phyloP scores from a whole-genome alignment of 2,329 filamentous ascomycete genomes.

The Trichoderma simmonsii region DNA sequence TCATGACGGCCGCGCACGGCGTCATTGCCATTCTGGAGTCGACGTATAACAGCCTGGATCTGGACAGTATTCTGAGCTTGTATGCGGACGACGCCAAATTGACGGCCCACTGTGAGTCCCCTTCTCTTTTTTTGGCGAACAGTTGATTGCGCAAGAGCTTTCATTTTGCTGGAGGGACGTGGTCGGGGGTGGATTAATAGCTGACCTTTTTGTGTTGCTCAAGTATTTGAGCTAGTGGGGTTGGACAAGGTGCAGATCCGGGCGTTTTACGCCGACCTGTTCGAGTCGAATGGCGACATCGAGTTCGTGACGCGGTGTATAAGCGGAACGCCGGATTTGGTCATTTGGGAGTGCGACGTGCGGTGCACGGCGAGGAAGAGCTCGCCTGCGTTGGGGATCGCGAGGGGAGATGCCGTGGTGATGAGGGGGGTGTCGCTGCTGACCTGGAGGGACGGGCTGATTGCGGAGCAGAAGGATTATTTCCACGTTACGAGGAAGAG shows the following conservation, averaged over 20 bases:
- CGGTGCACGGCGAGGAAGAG: neutral
- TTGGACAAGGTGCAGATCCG: neutral
- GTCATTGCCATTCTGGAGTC: conserved; percentile 13
- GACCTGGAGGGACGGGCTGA: conserved; percentile 3
- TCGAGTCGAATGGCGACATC: neutral
- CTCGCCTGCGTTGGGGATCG: neutral
- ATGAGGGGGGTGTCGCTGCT: conserved; percentile 11
- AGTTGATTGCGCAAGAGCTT: neutral
- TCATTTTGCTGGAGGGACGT: neutral
- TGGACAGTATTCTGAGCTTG: conserved; percentile 6
- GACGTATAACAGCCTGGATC: conserved; percentile 9
- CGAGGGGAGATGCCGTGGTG: neutral
- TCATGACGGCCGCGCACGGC: conserved; percentile 4
- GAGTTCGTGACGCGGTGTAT: conserved; percentile 1
- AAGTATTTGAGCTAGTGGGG: neutral
- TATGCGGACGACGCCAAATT: conserved; percentile 14
- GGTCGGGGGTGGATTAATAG: too few relatives aligned
- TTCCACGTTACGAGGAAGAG: neutral
- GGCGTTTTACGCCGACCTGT: conserved; percentile 8
- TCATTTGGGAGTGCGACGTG: conserved; percentile 12
- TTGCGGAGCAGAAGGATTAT: conserved; percentile 17
- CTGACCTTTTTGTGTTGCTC: neutral
- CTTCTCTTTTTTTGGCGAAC: neutral
- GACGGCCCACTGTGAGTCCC: conserved; percentile 2
- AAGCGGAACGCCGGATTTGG: neutral